Evolutionary conservation across 805 yeast genomes (phyloP).

Genomic region (Candida pini): DNA sequence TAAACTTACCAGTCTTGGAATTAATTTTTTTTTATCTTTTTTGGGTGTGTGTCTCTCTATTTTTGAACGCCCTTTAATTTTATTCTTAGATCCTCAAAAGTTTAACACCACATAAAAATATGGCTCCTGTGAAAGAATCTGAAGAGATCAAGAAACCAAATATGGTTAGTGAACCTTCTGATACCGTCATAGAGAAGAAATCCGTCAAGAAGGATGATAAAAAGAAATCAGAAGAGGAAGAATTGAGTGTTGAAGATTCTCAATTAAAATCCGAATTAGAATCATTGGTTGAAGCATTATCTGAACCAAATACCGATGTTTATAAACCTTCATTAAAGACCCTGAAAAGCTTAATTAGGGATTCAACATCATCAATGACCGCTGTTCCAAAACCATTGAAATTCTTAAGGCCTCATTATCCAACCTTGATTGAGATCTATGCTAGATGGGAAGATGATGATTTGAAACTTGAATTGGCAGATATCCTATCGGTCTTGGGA

Average conservation of each 20-base stretch:
- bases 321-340: slow-evolving; percentile 60
- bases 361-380: slow-evolving; percentile 96
- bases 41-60: no score
- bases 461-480: slow-evolving; percentile 64
- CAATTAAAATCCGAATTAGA: slow-evolving; percentile 84
- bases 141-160: slow-evolving; percentile 11
- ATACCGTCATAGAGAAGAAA: slow-evolving; percentile 11
- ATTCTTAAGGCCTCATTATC: slow-evolving; percentile 84
- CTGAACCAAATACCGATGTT: slow-evolving; percentile 44
- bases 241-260: slow-evolving; percentile 88
- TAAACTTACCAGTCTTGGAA: no score
- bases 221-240: slow-evolving; percentile 50
- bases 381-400: slow-evolving; percentile 99
- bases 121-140: slow-evolving; percentile 22
- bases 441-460: slow-evolving; percentile 52
- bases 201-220: slow-evolving; percentile 10
- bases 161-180: slow-evolving; percentile 5
- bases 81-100: no score
- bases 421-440: slow-evolving; percentile 58
- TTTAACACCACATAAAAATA: no score
- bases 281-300: slow-evolving; percentile 72
- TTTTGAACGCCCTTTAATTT: no score
- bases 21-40: neutral
- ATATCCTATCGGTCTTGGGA: slow-evolving; percentile 85
- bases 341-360: slow-evolving; percentile 74